Conservation (phyloP, 768 basidiomycete genomes). For the Cyclocybe cylindracea region DNA sequence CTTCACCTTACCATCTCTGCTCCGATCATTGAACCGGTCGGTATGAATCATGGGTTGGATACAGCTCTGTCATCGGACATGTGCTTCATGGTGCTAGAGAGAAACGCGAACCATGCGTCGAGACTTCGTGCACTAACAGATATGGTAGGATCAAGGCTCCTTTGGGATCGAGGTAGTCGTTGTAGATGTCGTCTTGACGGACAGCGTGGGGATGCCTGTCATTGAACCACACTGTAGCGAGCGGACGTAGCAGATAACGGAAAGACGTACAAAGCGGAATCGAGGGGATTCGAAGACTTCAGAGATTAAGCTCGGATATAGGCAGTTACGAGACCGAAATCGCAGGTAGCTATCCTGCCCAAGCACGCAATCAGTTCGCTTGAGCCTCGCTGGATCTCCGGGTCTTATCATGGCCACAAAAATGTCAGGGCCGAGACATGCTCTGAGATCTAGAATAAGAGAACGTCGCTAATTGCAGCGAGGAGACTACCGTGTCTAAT, state of each 20-base stretch:
- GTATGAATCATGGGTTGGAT: constrained; percentile 12
- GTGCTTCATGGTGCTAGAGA: background rate
- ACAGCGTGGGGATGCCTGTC: no score
- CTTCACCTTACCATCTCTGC: constrained; percentile 18
- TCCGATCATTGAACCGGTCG: constrained; percentile 12
- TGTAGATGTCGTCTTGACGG: no score
- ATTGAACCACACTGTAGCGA: no score
- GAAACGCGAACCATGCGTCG: no score
- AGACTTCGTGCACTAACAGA: no score
- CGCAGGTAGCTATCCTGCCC: constrained; percentile 17
- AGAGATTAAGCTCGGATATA: constrained; percentile 21
- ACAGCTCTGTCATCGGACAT: background rate
- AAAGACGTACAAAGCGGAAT: background rate
- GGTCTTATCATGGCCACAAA: constrained; percentile 24
- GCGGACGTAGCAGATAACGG: no score
- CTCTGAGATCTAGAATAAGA: constrained; percentile 28
- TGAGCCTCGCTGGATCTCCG: constrained; percentile 20
- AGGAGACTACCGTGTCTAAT: background rate
- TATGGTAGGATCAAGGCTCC: no score
- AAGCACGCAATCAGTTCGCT: constrained; percentile 26
- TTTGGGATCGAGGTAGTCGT: no score
- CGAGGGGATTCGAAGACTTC: constrained; percentile 14
- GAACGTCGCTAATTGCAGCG: background rate
- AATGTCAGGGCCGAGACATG: constrained; percentile 37
- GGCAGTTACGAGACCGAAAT: constrained; percentile 14